A percentile compares a stretch with the other conserved stretches of the same genome.
Conservation (phyloP, 805 yeast genomes). For the Candida michaelii region DNA sequence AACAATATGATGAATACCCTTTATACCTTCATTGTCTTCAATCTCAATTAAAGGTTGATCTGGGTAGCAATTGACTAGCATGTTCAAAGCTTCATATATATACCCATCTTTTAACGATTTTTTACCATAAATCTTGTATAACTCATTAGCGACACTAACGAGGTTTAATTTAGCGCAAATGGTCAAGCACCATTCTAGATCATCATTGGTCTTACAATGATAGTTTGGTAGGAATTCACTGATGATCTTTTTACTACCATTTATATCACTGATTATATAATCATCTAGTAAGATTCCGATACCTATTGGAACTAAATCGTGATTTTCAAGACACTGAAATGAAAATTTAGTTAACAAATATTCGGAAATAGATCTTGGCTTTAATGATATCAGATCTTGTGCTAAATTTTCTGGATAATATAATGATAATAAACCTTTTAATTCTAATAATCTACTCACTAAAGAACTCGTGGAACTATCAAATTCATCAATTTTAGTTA, state of each 20-base stretch:
- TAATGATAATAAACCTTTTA: constrained; percentile 54
- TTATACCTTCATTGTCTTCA: constrained; percentile 30
- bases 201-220: constrained; percentile 66
- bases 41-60: constrained; percentile 12
- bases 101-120: constrained; percentile 54
- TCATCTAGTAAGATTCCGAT: constrained; percentile 55
- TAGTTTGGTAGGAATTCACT: constrained; percentile 60
- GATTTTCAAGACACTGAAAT: constrained; percentile 50
- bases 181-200: constrained; percentile 75
- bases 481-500: constrained; percentile 57
- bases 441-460: constrained; percentile 59
- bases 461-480: constrained; percentile 66
- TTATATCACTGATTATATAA: constrained; percentile 44
- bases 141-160: constrained; percentile 53
- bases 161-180: constrained; percentile 68
- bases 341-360: constrained; percentile 57
- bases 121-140: constrained; percentile 51
- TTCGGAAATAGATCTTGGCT: constrained; percentile 47
- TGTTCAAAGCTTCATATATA: constrained; percentile 60
- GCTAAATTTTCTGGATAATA: constrained; percentile 26
- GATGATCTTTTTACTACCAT: constrained; percentile 36
- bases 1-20: constrained; percentile 47
- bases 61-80: constrained; percentile 65
- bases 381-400: constrained; percentile 4
- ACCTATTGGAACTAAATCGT: constrained; percentile 62